Evolutionary conservation across 2,329 filamentous ascomycete genomes (phyloP), one percentile per base, ranked within the genome.

Genomic region (Sclerotinia glacialis): DNA sequence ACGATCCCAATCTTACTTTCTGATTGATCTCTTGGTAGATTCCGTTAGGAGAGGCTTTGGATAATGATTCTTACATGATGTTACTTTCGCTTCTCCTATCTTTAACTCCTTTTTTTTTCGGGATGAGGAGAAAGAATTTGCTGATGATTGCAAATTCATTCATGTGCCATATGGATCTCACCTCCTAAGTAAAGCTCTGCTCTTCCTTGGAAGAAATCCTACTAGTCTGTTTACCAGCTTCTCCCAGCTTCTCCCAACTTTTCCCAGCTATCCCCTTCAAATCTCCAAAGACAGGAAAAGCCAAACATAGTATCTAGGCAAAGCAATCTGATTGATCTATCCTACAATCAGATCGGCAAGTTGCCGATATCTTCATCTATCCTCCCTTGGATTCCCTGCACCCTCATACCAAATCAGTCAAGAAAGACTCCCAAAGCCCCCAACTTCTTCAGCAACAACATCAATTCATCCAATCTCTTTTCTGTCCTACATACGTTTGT

Each of bases 1-100:
- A 69, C 67, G 66, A 52, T 63, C 50, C 49, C 62, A 61, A 70
- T 69, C 28, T 44, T 31, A n/a, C 47, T 40, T 49, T 40, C 49
- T 5, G 50, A 14, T 31, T 5, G 50, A 14, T 31, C n/a, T 66
- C 66, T 61, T 62, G 58, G 58, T 62, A 66, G 40, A 52, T 26
- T 26, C 44, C 26, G 47, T 55, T 8, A 34, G 28, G 23, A 28
- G 5, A 50, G 26, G 52, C 12, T 44, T 46, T n/a, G 11, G 16
- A 11, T 37, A 2, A 37, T 37, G 28, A 47, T 34, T 3, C 12
- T 18, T 21, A 28, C 18, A 50, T 66, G 59, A 21, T 37, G 44
- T 34, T 46, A n/a, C n/a, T 23, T 40, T 61, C 54, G 42, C 54
- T 44, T 47, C 26, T 49, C 42, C 44, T 50, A 21, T 42, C 18